Evolutionary conservation across 2,329 filamentous ascomycete species (phyloP).

Genomic region (Fusarium scirpi): DNA sequence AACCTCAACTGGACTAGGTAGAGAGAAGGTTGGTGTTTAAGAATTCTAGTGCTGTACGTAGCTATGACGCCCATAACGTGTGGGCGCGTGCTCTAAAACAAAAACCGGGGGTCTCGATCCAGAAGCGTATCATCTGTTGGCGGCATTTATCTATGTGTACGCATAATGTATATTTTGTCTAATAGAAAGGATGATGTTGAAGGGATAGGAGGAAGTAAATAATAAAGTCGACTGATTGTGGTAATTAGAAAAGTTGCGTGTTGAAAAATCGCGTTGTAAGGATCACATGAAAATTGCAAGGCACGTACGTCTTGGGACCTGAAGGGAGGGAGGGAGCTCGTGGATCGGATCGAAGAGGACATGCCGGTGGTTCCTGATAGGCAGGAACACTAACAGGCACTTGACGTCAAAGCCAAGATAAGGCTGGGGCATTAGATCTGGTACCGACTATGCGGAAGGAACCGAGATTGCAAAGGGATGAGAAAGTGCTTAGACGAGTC

Average conservation of each 20-base stretch:
- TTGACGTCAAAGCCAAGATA: conserved; percentile 44
- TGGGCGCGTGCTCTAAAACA: conserved; percentile 39
- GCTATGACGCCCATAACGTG: conserved; percentile 42
- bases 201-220: neutral
- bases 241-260: conserved; percentile 11
- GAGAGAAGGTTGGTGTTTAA: conserved; percentile 12
- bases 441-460: conserved; percentile 4
- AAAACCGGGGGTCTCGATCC: conserved; percentile 35
- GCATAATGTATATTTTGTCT: neutral
- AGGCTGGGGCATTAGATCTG: conserved; percentile 2
- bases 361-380: conserved; percentile 44
- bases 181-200: neutral
- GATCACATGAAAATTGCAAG: conserved; percentile 34
- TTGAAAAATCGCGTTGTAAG: conserved; percentile 1
- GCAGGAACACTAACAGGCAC: conserved; percentile 45
- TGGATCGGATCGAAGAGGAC: conserved; percentile 16
- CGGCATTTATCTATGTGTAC: conserved; percentile 5
- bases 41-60: conserved; percentile 23
- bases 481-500: neutral
- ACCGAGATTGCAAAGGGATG: conserved; percentile 20
- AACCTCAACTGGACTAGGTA: conserved; percentile 1
- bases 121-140: conserved; percentile 23
- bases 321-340: neutral
- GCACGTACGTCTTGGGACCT: neutral
- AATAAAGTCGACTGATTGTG: neutral